Evolutionary conservation across 108 stramenopile genomes (phyloP).

Genomic region (Skeletonema potamos): DNA sequence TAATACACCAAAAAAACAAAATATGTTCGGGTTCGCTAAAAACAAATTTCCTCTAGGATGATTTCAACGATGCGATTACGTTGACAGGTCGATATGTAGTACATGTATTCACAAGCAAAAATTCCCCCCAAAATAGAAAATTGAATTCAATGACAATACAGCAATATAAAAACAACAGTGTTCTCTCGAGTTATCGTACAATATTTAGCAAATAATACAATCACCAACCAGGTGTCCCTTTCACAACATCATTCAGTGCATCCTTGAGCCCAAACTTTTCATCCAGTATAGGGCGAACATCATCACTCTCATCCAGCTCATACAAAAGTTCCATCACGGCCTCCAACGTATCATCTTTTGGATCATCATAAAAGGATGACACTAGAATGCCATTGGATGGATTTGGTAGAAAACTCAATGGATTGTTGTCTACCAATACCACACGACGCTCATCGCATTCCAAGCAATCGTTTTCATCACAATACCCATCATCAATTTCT

Average conservation of each 20-base stretch:
- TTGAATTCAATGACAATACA: no score
- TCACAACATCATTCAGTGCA: constrained; percentile 56
- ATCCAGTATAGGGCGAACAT: constrained; percentile 90
- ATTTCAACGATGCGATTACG: no score
- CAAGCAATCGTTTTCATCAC: neutral
- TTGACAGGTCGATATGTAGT: no score
- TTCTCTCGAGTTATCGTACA: constrained; percentile 1
- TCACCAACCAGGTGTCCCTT: constrained; percentile 10
- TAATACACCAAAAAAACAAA: no score
- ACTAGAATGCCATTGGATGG: constrained; percentile 98
- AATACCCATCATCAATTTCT: neutral
- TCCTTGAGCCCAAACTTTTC: constrained; percentile 81
- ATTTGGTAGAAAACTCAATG: constrained; percentile 89
- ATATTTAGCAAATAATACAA: neutral
- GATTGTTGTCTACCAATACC: constrained; percentile 98
- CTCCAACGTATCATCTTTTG: constrained; percentile 87
- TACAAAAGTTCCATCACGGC: constrained; percentile 91
- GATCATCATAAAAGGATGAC: constrained; percentile 96
- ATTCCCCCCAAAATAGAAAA: no score
- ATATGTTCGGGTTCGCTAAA: no score
- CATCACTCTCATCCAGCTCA: constrained; percentile 82
- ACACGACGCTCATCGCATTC: constrained; percentile 63
- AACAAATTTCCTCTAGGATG: no score
- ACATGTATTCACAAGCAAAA: no score
- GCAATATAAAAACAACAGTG: constrained; percentile 2